Percentiles rank a stretch among this genome's conserved stretches.
phyloP scores from a whole-genome alignment of 345 rosid species.

The Ailanthus altissimus region DNA sequence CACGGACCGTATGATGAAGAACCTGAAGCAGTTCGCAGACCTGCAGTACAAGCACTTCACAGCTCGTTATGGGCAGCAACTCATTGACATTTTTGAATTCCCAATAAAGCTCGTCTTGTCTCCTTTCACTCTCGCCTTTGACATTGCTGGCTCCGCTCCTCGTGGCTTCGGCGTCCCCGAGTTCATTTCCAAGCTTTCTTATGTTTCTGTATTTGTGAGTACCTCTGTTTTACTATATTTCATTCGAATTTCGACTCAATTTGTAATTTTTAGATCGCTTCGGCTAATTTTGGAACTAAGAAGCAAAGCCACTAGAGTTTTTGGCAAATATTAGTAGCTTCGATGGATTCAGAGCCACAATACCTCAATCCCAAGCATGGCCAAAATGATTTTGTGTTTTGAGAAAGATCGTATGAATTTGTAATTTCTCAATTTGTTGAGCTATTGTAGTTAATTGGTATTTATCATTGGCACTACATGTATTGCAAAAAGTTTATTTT shows the following conservation, averaged over 20 bases:
- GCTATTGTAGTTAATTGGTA: not conserved
- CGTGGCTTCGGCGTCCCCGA: conserved; percentile 91
- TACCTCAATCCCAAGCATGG: no score
- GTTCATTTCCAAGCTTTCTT: conserved; percentile 71
- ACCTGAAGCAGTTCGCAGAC: conserved; percentile 59
- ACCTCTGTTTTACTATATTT: not conserved
- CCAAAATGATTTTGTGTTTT: not conserved
- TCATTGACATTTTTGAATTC: conserved; percentile 66
- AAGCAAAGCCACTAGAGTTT: no score
- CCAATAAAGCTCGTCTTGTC: conserved; percentile 76
- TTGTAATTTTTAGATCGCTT: not conserved
- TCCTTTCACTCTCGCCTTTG: conserved; percentile 87
- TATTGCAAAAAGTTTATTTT: not conserved
- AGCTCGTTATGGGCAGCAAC: conserved; percentile 63
- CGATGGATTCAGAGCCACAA: no score
- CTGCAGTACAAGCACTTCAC: conserved; percentile 55
- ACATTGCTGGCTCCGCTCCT: conserved; percentile 89
- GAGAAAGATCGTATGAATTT: not conserved
- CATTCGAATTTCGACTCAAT: not conserved
- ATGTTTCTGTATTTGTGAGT: conserved; percentile 71
- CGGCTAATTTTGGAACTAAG: no score
- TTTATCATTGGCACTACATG: not conserved
- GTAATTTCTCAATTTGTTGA: not conserved
- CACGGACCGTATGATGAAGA: conserved; percentile 52
- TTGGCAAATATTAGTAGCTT: no score